Percentiles rank a stretch among this genome's conserved stretches.
phyloP scores from a whole-genome alignment of 2,329 filamentous ascomycete genomes.

The Sclerotinia sclerotiorum region DNA sequence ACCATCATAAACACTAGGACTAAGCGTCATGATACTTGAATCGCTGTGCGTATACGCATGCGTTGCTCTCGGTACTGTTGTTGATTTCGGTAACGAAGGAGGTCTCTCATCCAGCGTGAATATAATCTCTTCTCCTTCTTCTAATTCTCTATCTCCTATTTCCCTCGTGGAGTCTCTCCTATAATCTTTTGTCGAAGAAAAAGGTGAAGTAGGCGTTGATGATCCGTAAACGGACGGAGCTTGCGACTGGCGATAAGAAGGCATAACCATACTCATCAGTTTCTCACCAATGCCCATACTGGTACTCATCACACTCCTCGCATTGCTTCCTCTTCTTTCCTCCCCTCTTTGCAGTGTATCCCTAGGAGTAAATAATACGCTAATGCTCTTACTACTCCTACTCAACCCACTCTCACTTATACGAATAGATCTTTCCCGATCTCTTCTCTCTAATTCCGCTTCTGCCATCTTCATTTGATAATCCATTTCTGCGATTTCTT shows the following conservation, averaged over 20 bases:
- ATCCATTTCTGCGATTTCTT: slow-evolving; percentile 16
- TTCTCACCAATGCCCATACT: slow-evolving; percentile 1
- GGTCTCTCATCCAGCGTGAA: slow-evolving; percentile 7
- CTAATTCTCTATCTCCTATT: neutral
- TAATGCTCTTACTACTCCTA: slow-evolving; percentile 19
- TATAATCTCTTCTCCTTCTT: slow-evolving; percentile 5
- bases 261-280: slow-evolving; percentile 2
- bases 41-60: neutral
- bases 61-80: neutral
- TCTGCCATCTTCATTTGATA: neutral
- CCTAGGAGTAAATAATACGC: slow-evolving; percentile 1
- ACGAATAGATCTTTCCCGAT: neutral
- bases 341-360: neutral
- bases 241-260: neutral
- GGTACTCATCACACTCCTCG: neutral
- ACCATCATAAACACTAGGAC: slow-evolving; percentile 17
- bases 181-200: neutral
- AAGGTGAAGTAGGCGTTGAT: too few species aligned
- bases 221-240: neutral
- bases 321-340: neutral
- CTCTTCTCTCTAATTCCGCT: neutral
- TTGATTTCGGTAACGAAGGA: neutral
- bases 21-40: slow-evolving; percentile 7
- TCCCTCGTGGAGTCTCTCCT: neutral
- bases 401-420: slow-evolving; percentile 13